These are phyloP conservation scores for Aspergillus hancockii DNA, from an alignment of 495 filamentous ascomycete species.

Conservation along the genomic window DNA sequence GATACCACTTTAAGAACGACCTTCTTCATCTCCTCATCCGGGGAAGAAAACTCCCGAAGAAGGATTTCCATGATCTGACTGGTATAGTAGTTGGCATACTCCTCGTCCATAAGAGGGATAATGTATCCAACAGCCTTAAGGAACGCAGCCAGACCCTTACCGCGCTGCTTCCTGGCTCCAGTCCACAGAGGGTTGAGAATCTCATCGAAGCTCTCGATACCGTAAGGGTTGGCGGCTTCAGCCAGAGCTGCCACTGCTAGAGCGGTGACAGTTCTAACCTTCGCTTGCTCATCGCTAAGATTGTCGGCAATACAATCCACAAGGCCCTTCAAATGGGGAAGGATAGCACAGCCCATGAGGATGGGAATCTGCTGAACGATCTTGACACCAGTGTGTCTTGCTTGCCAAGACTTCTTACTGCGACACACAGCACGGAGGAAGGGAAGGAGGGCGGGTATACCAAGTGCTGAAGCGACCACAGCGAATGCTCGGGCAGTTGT, in stretches of 20 bases:
- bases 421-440: conserved; percentile 94
- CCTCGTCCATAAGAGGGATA: conserved; percentile 98
- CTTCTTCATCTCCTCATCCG: conserved; percentile 99
- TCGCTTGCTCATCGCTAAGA: conserved; percentile 95
- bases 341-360: conserved; percentile 94
- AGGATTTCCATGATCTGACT: conserved; percentile 99
- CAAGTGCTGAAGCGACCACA: conserved; percentile 93
- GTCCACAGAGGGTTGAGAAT: conserved; percentile 98
- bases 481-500: conserved; percentile 97
- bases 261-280: conserved; percentile 93
- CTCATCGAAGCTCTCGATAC: conserved; percentile 98
- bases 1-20: conserved; percentile 96
- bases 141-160: conserved; percentile 94
- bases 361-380: conserved; percentile 99
- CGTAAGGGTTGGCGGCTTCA: conserved; percentile 95
- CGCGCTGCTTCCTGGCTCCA: conserved; percentile 90
- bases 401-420: conserved; percentile 99
- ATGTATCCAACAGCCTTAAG: conserved; percentile 98
- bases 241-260: conserved; percentile 94
- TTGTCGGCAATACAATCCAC: conserved; percentile 97
- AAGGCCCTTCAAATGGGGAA: conserved; percentile 92
- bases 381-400: conserved; percentile 98
- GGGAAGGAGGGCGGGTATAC: conserved; percentile 91
- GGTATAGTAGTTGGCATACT: conserved; percentile 99
- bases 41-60: conserved; percentile 90